phyloP scores from a whole-genome alignment of 768 basidiomycete species.

The Coprinopsis marcescibilis region DNA sequence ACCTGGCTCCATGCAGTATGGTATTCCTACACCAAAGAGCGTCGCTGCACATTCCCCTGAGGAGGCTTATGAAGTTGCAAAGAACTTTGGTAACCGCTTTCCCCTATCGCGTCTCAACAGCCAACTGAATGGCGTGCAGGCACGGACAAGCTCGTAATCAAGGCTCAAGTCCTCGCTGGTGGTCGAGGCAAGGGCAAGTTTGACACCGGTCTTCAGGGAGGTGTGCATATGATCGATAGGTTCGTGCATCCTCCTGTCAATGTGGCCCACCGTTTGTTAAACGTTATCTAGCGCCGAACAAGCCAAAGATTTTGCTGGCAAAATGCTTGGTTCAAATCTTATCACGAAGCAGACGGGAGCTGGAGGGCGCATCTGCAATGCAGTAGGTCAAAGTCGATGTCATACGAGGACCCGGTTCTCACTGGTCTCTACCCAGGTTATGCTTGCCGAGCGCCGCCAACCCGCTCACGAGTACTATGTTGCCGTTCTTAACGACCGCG shows the following conservation, averaged over 20 bases:
- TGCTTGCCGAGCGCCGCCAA: conserved; percentile 93
- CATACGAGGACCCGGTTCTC: neutral
- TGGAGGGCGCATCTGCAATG: conserved; percentile 88
- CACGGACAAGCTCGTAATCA: conserved; percentile 81
- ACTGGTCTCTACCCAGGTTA: conserved; percentile 53
- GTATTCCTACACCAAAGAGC: conserved; percentile 91
- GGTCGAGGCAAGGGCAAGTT: conserved; percentile 98
- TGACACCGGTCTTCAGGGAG: conserved; percentile 92
- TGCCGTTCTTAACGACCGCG: conserved; percentile 93
- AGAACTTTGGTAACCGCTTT: conserved; percentile 67
- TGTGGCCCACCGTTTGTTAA: neutral
- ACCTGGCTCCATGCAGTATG: conserved; percentile 57
- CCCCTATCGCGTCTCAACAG: conserved; percentile 7
- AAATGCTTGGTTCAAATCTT: conserved; percentile 93
- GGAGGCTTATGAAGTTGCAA: conserved; percentile 86
- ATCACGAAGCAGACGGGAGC: conserved; percentile 99
- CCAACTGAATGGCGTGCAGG: conserved; percentile 38
- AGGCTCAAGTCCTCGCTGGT: conserved; percentile 98
- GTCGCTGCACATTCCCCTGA: conserved; percentile 80
- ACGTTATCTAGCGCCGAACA: conserved; percentile 61
- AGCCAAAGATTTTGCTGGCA: conserved; percentile 77
- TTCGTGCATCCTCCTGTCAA: conserved; percentile 23
- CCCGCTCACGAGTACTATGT: conserved; percentile 98
- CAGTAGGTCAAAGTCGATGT: conserved; percentile 44
- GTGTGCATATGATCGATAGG: conserved; percentile 93